Base-by-base conservation (phyloP, 2,329 filamentous ascomycete genomes). In the Aspergillus aculeatinus region DNA sequence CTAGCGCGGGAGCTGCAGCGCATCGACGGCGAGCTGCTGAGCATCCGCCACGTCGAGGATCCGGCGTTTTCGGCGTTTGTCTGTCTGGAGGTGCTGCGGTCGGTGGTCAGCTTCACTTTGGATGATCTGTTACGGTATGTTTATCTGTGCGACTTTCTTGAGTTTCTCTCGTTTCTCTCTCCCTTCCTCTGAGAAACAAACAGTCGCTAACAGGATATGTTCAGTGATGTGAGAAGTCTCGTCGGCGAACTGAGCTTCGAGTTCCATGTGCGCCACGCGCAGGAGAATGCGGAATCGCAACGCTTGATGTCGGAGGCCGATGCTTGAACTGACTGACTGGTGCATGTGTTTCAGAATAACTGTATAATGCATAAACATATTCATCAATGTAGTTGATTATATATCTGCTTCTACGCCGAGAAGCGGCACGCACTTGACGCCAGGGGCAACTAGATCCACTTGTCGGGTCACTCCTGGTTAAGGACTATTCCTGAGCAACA, bases 1-100 rank as follows among this genome's bases (percentile, higher is more conserved):
- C 78, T 90, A 0, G 82, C 81, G 5, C 74, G 80, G 4, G 81
- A 82, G 29, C 77, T 91, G 6, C 82, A 87, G 57, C 75, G 76
- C 6, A 74, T 89, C 11, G 83, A 87, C 65, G 74, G 76, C 6
- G 81, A 84, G 58, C 82, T 90, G 23, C 70, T 91, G 50, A 84
- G 82, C 67, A 77, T 89, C 3, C 73, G 79, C 55, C 87, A 91
- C 71, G 82, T 91, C 57, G 82, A 85, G 11, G 86, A 91, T 69
- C 86, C 87, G 0, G 88, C 88, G 0, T 91, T 90, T 74, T 85
- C 87, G 7, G 87, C 88, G 48, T 92, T 91, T 73, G 88, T 89
- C 0, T 84, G 90, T 12, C 78, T 91, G 62, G 88, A 91, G 70
- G 85, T 92, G 10, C 19, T 74, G 49, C 66, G 72, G 44, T 71